Conservation (phyloP, 495 filamentous ascomycete species). For the Cercophora newfieldiana region DNA sequence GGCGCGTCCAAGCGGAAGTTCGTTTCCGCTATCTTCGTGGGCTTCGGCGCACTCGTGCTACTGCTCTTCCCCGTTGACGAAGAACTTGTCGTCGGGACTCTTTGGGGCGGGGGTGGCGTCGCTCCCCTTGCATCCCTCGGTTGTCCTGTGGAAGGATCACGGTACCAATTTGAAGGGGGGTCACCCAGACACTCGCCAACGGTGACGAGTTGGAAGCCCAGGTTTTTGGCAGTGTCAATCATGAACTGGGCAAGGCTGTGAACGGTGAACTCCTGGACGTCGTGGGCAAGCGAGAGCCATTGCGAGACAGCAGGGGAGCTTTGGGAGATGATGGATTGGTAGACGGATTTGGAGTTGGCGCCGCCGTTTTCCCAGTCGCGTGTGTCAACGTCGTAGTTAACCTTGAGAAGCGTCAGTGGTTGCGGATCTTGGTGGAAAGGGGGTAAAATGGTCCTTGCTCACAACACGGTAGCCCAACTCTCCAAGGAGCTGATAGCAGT, state of each 20-base stretch:
- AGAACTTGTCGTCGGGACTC: neutral
- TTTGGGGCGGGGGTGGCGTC: neutral
- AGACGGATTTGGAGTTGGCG: constrained; percentile 39
- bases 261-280: constrained; percentile 65
- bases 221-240: constrained; percentile 50
- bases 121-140: neutral
- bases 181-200: constrained; percentile 42
- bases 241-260: constrained; percentile 63
- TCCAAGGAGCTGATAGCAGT: constrained; percentile 47
- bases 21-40: neutral
- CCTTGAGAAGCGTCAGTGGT: neutral
- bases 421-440: neutral
- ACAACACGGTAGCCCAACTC: constrained; percentile 63
- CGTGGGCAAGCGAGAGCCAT: constrained; percentile 54
- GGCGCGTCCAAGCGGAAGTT: neutral
- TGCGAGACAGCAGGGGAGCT: constrained; percentile 13
- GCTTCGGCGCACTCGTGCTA: neutral
- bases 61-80: neutral
- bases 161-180: constrained; percentile 48
- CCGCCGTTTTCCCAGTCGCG: constrained; percentile 61
- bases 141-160: constrained; percentile 25
- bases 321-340: neutral
- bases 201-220: constrained; percentile 51
- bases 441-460: neutral
- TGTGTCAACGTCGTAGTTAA: constrained; percentile 66